phyloP scores from a whole-genome alignment of 2,329 filamentous ascomycete genomes.

The Claviceps quebecensis region DNA sequence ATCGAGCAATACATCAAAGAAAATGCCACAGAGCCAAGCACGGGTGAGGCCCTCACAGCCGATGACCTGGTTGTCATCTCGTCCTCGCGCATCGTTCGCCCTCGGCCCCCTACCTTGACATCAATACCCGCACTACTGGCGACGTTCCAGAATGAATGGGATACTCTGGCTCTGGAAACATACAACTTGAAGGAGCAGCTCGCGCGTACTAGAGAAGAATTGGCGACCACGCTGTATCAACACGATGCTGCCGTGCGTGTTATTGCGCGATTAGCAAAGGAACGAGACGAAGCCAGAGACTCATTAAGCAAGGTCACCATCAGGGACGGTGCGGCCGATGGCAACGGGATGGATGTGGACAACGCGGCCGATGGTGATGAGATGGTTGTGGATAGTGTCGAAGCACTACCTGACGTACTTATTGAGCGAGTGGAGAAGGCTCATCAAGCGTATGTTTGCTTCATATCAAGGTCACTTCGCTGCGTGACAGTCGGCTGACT shows the following conservation, averaged over 20 bases:
- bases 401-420: constrained; percentile 59
- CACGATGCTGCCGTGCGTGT: constrained; percentile 94
- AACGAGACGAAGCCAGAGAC: constrained; percentile 84
- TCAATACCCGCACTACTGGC: constrained; percentile 90
- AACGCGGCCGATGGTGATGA: constrained; percentile 53
- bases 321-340: constrained; percentile 39
- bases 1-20: constrained; percentile 92
- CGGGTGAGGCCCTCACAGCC: constrained; percentile 65
- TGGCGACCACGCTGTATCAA: constrained; percentile 88
- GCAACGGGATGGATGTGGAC: constrained; percentile 78
- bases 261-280: constrained; percentile 78
- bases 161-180: constrained; percentile 79
- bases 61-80: constrained; percentile 86
- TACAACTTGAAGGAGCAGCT: constrained; percentile 85
- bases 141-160: constrained; percentile 98
- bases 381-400: constrained; percentile 76
- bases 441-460: constrained; percentile 54
- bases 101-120: constrained; percentile 82
- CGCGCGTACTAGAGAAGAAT: constrained; percentile 78
- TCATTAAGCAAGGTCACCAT: constrained; percentile 77
- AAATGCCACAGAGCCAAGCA: constrained; percentile 83
- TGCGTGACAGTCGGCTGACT: constrained; percentile 6
- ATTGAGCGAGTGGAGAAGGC: constrained; percentile 63
- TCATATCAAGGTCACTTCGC: neutral
- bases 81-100: constrained; percentile 68